A percentile compares a stretch with the other conserved stretches of the same genome.
These are phyloP conservation scores for Millerozyma acaciae DNA, from an alignment of 805 yeast species.

Conservation along the genomic window DNA sequence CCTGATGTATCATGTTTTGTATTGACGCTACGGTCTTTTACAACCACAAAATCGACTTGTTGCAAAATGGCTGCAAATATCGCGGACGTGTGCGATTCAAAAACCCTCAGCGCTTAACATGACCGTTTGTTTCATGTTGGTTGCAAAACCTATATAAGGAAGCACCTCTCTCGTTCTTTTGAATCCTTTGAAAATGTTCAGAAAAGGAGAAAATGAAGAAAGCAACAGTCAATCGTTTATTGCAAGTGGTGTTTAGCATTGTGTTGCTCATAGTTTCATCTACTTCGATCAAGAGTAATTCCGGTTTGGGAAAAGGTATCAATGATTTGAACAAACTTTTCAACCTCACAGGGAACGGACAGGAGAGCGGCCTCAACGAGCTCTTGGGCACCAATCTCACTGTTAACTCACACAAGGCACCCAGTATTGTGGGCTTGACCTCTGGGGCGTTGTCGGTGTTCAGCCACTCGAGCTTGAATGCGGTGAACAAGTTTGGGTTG, in stretches of 20 bases:
- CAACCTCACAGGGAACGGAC: background rate
- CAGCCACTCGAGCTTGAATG: constrained; percentile 4
- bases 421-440: constrained; percentile 2
- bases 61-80: constrained; percentile 2
- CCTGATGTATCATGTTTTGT: too few species aligned
- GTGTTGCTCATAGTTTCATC: constrained; percentile 1
- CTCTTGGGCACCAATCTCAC: background rate
- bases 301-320: background rate
- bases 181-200: too few species aligned
- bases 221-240: background rate
- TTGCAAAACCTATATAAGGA: background rate
- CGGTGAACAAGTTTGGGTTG: constrained; percentile 1
- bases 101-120: constrained; percentile 1
- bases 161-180: too few species aligned
- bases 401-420: background rate
- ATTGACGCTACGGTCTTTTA: too few species aligned
- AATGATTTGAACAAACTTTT: constrained; percentile 1
- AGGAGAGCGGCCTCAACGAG: background rate
- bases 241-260: constrained; percentile 2
- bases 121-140: background rate
- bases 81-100: background rate
- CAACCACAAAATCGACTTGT: constrained; percentile 1
- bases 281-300: background rate
- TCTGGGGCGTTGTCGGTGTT: constrained; percentile 3
- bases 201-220: background rate